phyloP scores from a whole-genome alignment of 305 asterid genomes.

The Striga hermonthica region DNA sequence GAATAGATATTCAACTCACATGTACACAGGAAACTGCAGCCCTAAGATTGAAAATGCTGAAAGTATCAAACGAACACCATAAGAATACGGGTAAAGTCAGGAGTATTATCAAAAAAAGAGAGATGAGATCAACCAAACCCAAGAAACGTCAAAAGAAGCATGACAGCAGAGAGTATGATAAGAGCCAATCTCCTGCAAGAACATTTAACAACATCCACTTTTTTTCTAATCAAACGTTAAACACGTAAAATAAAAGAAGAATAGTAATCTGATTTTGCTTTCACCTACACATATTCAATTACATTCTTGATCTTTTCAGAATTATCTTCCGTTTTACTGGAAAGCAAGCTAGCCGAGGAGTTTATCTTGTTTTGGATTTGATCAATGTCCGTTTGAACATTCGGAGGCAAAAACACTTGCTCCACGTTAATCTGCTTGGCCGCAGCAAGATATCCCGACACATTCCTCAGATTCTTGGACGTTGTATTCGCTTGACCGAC shows the following conservation, averaged over 20 bases:
- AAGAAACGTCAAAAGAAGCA: conserved; percentile 76
- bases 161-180: conserved; percentile 72
- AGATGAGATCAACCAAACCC: conserved; percentile 64
- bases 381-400: conserved; percentile 70
- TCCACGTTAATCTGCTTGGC: conserved; percentile 71
- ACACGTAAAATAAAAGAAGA: neutral
- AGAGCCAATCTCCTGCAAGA: conserved; percentile 84
- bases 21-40: conserved; percentile 68
- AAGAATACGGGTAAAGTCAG: conserved; percentile 25
- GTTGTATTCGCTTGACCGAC: conserved; percentile 61
- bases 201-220: conserved; percentile 21
- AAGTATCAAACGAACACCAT: conserved; percentile 29
- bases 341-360: conserved; percentile 69
- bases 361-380: conserved; percentile 58
- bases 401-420: conserved; percentile 59
- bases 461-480: conserved; percentile 53
- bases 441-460: conserved; percentile 72
- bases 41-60: conserved; percentile 82
- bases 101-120: neutral
- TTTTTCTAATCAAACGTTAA: conserved; percentile 6
- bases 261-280: neutral
- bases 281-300: conserved; percentile 60
- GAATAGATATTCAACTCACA: conserved; percentile 50
- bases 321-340: conserved; percentile 56
- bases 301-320: conserved; percentile 53